These are phyloP conservation scores for Lindgomyces ingoldianus DNA, from an alignment of 495 filamentous ascomycete species.

Conservation along the genomic window DNA sequence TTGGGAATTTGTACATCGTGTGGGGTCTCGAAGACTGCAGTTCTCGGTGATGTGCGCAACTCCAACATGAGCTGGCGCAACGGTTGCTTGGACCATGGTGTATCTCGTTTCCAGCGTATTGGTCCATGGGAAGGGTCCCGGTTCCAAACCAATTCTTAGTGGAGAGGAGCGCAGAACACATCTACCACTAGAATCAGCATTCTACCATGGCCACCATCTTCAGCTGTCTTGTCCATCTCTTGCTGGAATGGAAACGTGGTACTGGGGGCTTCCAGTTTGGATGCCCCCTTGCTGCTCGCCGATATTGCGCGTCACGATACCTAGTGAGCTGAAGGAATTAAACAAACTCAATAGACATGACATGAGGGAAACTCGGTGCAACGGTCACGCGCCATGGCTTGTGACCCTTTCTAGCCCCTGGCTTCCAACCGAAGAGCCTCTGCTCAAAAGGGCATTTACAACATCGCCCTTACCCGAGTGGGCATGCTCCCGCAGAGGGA, in stretches of 20 bases:
- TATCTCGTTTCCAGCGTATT: neutral
- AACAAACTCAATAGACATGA: neutral
- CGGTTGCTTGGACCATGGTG: neutral
- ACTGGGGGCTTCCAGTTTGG: neutral
- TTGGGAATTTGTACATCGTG: neutral
- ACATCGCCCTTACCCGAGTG: neutral
- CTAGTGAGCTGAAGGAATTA: slow-evolving; percentile 5
- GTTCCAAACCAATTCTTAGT: neutral
- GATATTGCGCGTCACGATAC: neutral
- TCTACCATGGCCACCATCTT: no score
- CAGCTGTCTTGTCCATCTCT: neutral
- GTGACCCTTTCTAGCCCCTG: slow-evolving; percentile 3
- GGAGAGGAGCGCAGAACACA: neutral
- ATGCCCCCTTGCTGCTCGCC: neutral
- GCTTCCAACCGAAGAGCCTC: neutral
- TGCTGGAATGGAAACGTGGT: neutral
- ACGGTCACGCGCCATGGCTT: slow-evolving; percentile 22
- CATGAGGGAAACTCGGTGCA: neutral
- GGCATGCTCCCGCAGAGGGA: neutral
- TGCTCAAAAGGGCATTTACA: neutral
- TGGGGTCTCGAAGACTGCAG: neutral
- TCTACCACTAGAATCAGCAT: neutral
- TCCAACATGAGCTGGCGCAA: neutral
- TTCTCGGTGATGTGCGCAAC: neutral
- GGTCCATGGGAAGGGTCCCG: neutral